Evolutionary conservation across 1,139 yeast genomes (phyloP).

Genomic region (Pichia sp.): DNA sequence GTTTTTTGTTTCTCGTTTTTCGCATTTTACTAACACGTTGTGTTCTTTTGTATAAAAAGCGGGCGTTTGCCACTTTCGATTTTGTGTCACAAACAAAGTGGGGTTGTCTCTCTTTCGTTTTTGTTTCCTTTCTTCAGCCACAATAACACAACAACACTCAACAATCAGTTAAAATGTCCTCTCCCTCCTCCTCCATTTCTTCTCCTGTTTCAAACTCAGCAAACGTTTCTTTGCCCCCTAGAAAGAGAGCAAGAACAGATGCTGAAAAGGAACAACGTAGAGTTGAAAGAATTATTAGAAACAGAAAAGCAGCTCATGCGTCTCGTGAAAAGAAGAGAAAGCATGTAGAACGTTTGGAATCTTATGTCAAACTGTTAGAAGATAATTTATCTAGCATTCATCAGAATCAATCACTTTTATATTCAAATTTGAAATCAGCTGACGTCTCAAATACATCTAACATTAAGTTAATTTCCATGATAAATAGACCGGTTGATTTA

Average conservation of each 20-base stretch:
- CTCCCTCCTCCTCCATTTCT: background rate
- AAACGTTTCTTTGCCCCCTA: conserved; percentile 57
- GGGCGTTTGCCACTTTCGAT: background rate
- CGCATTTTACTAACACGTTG: background rate
- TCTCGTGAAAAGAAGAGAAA: conserved; percentile 93
- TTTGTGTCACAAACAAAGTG: background rate
- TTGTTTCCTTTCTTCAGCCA: conserved; percentile 1
- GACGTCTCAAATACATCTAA: conserved; percentile 8
- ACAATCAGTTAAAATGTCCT: background rate
- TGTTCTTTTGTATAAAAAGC: background rate
- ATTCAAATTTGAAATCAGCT: conserved; percentile 16
- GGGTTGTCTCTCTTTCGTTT: background rate
- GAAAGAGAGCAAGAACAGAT: conserved; percentile 92
- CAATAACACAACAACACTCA: background rate
- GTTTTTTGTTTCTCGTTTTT: background rate
- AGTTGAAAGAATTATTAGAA: conserved; percentile 84
- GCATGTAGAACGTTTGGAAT: conserved; percentile 82
- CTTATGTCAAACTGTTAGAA: conserved; percentile 48
- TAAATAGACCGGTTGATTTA: conserved; percentile 23
- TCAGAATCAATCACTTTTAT: conserved; percentile 22
- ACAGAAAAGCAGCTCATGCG: conserved; percentile 96
- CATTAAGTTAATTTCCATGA: conserved; percentile 10
- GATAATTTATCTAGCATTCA: conserved; percentile 21
- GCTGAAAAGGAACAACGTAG: conserved; percentile 97
- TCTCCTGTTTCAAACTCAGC: conserved; percentile 2